Evolutionary conservation across 148 eudicot genomes (phyloP).

Genomic region (Fallopia convolvulus): DNA sequence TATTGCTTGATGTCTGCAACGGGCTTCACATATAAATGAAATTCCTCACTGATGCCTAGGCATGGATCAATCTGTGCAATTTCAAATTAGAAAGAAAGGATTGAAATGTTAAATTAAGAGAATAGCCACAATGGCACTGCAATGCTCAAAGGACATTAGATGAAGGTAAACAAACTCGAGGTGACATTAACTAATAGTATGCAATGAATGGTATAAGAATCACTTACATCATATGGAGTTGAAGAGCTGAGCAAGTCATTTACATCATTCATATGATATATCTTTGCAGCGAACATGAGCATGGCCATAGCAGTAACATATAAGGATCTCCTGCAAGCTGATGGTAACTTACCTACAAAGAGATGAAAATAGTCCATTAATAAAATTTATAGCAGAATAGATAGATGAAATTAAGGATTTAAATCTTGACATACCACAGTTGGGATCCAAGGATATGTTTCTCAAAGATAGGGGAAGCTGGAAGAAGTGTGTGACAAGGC

Average conservation of each 20-base stretch:
- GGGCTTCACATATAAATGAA: constrained; percentile 64
- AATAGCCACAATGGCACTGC: too few species aligned
- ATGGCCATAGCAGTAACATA: constrained; percentile 70
- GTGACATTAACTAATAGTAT: background rate
- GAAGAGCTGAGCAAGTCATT: constrained; percentile 42
- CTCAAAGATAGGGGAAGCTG: constrained; percentile 78
- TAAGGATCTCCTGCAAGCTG: constrained; percentile 66
- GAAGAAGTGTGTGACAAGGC: constrained; percentile 56
- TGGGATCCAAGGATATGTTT: constrained; percentile 51
- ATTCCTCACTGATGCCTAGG: constrained; percentile 65
- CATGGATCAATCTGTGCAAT: constrained; percentile 63
- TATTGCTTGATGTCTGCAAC: constrained; percentile 40
- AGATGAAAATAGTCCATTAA: background rate
- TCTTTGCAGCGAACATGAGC: constrained; percentile 73
- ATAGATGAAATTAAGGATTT: background rate
- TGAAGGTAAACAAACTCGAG: background rate
- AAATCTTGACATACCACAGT: constrained; percentile 37
- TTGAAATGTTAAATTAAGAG: background rate
- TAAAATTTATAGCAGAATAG: background rate
- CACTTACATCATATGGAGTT: constrained; percentile 54
- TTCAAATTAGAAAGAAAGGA: background rate
- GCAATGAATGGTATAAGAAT: background rate
- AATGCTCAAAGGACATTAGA: too few species aligned
- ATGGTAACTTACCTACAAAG: constrained; percentile 47
- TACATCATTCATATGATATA: constrained; percentile 57